phyloP scores from a whole-genome alignment of 2,329 filamentous ascomycete species.

The Aspergillus texensis region DNA sequence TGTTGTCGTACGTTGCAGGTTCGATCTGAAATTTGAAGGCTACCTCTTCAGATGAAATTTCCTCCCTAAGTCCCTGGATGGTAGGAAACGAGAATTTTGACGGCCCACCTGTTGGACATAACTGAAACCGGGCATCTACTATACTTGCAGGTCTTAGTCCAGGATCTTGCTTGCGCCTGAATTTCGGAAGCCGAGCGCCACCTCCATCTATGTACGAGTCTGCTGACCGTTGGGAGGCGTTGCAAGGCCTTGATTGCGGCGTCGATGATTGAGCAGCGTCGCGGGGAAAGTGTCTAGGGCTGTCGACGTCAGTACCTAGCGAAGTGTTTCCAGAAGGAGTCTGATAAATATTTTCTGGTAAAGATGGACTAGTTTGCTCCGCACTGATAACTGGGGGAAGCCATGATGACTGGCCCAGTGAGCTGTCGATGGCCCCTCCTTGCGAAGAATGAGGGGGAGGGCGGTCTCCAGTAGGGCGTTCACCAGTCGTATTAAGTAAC shows the following conservation, averaged over 20 bases:
- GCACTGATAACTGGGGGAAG: slow-evolving; percentile 28
- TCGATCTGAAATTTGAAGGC: slow-evolving; percentile 23
- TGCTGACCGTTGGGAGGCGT: slow-evolving; percentile 25
- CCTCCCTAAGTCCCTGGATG: slow-evolving; percentile 20
- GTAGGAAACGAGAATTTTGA: slow-evolving; percentile 29
- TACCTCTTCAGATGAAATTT: slow-evolving; percentile 19
- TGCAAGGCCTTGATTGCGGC: slow-evolving; percentile 20
- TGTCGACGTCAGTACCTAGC: slow-evolving; percentile 21
- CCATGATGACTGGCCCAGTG: slow-evolving; percentile 28
- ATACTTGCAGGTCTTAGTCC: slow-evolving; percentile 19
- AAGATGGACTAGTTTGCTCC: slow-evolving; percentile 18
- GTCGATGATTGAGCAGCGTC: slow-evolving; percentile 25
- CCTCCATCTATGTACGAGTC: slow-evolving; percentile 34
- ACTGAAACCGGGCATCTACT: slow-evolving; percentile 12
- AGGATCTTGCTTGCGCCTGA: slow-evolving; percentile 24
- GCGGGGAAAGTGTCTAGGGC: slow-evolving; percentile 23
- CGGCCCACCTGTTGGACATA: slow-evolving; percentile 14
- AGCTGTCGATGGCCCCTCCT: slow-evolving; percentile 19
- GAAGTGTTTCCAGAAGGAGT: slow-evolving; percentile 24
- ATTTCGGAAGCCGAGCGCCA: slow-evolving; percentile 28
- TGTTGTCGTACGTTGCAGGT: slow-evolving; percentile 29
- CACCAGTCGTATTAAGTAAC: slow-evolving; percentile 21
- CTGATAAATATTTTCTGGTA: slow-evolving; percentile 22
- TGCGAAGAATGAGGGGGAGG: slow-evolving; percentile 23
- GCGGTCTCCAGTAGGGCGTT: slow-evolving; percentile 16